phyloP scores from a whole-genome alignment of 2,329 filamentous ascomycete genomes.

The Aureobasidium lini region DNA sequence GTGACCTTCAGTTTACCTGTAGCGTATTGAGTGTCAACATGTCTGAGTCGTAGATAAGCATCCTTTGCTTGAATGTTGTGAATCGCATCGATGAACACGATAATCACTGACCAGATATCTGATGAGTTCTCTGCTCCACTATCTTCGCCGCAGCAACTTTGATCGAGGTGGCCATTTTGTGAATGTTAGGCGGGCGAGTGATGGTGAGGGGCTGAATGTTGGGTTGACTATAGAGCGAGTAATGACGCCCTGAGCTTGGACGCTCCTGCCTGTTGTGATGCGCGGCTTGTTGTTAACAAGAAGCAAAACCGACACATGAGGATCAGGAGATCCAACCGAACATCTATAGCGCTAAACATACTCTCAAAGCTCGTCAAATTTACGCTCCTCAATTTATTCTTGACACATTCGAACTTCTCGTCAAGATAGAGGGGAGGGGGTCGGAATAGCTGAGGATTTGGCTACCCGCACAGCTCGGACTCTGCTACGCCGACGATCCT shows the following conservation, averaged over 20 bases:
- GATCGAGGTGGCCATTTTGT: conserved; percentile 13
- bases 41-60: not conserved
- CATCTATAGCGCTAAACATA: no score
- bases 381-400: no score
- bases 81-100: not conserved
- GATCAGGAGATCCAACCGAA: no score
- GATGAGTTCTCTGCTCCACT: conserved; percentile 37
- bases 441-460: not conserved
- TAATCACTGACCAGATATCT: conserved; percentile 34
- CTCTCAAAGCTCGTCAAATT: not conserved
- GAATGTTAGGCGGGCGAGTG: not conserved
- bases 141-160: conserved; percentile 38
- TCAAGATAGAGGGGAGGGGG: not conserved
- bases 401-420: no score
- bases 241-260: not conserved
- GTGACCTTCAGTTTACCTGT: conserved; percentile 67
- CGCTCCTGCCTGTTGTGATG: not conserved
- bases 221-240: not conserved
- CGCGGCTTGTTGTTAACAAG: no score
- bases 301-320: no score
- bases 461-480: not conserved
- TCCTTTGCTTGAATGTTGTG: not conserved
- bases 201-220: not conserved
- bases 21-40: conserved; percentile 13
- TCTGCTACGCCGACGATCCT: conserved; percentile 2